Base-by-base conservation (phyloP, 352 stramenopile genomes). In the Phytophthora ohioensis region DNA sequence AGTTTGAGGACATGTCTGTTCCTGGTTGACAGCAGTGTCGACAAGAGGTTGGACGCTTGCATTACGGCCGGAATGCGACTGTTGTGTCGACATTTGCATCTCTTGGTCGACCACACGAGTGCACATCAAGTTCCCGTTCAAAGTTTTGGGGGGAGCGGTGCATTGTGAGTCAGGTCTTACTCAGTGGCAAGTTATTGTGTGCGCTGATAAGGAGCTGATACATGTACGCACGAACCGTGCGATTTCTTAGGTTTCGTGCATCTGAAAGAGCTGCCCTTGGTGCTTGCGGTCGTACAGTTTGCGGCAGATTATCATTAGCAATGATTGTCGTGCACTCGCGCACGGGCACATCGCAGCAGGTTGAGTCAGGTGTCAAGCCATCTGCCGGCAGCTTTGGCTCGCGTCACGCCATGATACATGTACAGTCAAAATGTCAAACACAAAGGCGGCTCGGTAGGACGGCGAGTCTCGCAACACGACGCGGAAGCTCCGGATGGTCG, bases 351-450 rank as follows among this genome's bases (percentile, higher is more conserved):
- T 43, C 48, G 55, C 54, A 65, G 63, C 38, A 57, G 38, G 38
- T 73, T 71, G 54, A 75, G 48, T 67, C 60, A 66, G 59, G 39
- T 75, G 61, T 63, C 41, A 58, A 59, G n/a, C 35, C 64, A 61
- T 48, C 55, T 65, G 41, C 49, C 41, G 21, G 21, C 21, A 27
- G 21, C 21, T 8, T 17, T 45, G 39, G 17, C 39, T 39, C 48
- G 17, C 35, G 51, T 57, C 34, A 59, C 27, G 41, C 15, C 42
- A 48, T 61, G 7, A 31, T 27, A 27, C 21, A 27, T 27, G 21
- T 27, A 27, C 39, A n/a, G 45, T 39, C 32, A 55, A n/a, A 10
- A 57, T 45, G 13, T 4, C 11, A 21, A 12, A 12, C 8, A 43
- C 53, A 5, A 13, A 10, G 17, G 5, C 53, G 9, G 53, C 15